Conservation (phyloP, 805 yeast genomes). For the Blastobotrys chiropterorum region DNA sequence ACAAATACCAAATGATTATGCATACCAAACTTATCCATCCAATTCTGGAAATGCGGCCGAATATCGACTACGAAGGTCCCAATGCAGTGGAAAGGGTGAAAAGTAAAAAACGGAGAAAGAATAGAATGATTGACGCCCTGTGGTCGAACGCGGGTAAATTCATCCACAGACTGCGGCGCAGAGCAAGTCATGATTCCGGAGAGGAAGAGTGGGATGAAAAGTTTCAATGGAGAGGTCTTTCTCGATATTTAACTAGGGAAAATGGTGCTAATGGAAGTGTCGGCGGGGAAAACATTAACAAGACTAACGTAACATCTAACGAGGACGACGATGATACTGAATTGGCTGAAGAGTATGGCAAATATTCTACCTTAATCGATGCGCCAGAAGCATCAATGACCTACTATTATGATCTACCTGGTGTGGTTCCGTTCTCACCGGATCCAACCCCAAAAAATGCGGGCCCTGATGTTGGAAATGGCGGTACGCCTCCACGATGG, state of each 20-base stretch:
- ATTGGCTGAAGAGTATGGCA: constrained; percentile 67
- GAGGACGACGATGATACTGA: constrained; percentile 29
- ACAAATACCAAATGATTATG: constrained; percentile 45
- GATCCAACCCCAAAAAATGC: constrained; percentile 35
- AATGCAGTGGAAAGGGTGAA: neutral
- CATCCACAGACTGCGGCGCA: neutral
- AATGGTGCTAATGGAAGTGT: neutral
- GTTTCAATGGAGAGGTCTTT: constrained; percentile 67
- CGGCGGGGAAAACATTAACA: constrained; percentile 32
- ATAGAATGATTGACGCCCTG: neutral
- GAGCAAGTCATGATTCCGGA: neutral
- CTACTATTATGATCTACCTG: constrained; percentile 71
- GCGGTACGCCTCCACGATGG: constrained; percentile 50
- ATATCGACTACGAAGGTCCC: constrained; percentile 51
- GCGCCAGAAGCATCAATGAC: constrained; percentile 48
- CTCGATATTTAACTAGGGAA: constrained; percentile 42
- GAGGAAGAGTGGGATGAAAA: neutral
- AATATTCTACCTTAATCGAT: constrained; percentile 61
- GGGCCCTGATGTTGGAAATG: constrained; percentile 45
- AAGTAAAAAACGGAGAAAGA: neutral
- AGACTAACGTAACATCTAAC: constrained; percentile 29
- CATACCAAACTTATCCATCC: constrained; percentile 45
- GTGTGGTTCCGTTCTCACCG: constrained; percentile 43
- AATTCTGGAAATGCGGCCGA: constrained; percentile 61
- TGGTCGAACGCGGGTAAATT: neutral